These are phyloP conservation scores for Nitzschia sp. DNA, from an alignment of 108 stramenopile species.

Conservation along the genomic window DNA sequence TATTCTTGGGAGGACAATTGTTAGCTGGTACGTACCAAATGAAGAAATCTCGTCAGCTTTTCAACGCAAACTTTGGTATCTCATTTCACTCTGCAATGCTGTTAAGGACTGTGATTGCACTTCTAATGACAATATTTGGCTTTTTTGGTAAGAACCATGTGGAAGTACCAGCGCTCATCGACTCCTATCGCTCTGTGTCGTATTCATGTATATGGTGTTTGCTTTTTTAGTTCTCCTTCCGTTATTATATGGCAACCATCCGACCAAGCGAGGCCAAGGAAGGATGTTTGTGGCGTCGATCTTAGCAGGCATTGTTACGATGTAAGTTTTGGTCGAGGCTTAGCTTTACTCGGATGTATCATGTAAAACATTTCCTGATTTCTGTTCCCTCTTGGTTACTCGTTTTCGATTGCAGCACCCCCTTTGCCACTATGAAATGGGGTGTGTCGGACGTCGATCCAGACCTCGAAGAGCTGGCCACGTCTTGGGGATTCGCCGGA, in stretches of 20 bases:
- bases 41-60: too few relatives aligned
- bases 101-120: slow-evolving; percentile 2
- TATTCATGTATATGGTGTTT: too few relatives aligned
- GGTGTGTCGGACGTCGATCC: background rate
- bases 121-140: slow-evolving; percentile 9
- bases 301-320: background rate
- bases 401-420: background rate
- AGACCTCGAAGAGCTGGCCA: too few relatives aligned
- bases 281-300: slow-evolving; percentile 8
- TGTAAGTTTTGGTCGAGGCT: slow-evolving; percentile 3
- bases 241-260: slow-evolving; percentile 15
- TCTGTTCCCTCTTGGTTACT: background rate
- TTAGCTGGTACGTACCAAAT: slow-evolving; percentile 11
- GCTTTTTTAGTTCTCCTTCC: background rate
- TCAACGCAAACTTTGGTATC: too few relatives aligned
- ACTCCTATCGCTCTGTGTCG: too few relatives aligned
- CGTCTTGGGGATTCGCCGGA: background rate
- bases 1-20: slow-evolving; percentile 19
- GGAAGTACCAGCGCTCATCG: background rate
- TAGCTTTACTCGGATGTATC: background rate
- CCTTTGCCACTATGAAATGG: background rate
- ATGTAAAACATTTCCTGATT: too few relatives aligned
- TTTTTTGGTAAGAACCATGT: background rate
- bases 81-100: too few relatives aligned
- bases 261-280: slow-evolving; percentile 6